These are phyloP conservation scores for Auriscalpium microsporum DNA, from an alignment of 768 basidiomycete genomes.

Conservation along the genomic window DNA sequence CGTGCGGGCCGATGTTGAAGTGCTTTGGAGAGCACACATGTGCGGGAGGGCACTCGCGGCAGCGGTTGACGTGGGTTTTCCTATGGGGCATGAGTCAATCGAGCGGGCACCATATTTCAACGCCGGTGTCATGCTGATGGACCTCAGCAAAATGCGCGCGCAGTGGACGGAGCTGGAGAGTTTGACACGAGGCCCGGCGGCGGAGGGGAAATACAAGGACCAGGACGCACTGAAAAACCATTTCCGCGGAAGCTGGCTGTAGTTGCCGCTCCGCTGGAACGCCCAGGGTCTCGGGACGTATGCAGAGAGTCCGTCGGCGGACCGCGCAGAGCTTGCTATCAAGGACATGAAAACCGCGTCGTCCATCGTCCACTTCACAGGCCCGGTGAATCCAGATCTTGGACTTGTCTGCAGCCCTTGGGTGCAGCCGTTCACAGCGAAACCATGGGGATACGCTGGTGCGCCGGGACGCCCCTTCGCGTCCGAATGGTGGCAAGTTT, in stretches of 20 bases:
- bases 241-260: conserved; percentile 36
- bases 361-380: conserved; percentile 49
- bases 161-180: conserved; percentile 20
- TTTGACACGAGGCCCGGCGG: conserved; percentile 19
- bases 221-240: conserved; percentile 45
- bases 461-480: conserved; percentile 43
- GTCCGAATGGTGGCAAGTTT: conserved; percentile 37
- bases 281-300: conserved; percentile 53
- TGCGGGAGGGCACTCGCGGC: conserved; percentile 36
- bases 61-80: conserved; percentile 39
- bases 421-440: conserved; percentile 45
- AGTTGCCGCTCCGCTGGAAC: conserved; percentile 40
- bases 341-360: conserved; percentile 30
- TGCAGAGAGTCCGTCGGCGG: conserved; percentile 25
- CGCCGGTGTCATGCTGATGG: conserved; percentile 44
- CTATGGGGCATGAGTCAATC: conserved; percentile 35
- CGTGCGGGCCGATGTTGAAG: conserved; percentile 30
- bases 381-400: conserved; percentile 40
- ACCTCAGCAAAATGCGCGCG: conserved; percentile 33
- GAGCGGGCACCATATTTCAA: conserved; percentile 39
- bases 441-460: conserved; percentile 51
- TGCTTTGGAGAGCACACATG: conserved; percentile 40
- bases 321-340: conserved; percentile 24
- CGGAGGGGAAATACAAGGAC: conserved; percentile 31
- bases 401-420: conserved; percentile 39